Base-by-base conservation (phyloP, 345 rosid species). In the Gossypium turneri region DNA sequence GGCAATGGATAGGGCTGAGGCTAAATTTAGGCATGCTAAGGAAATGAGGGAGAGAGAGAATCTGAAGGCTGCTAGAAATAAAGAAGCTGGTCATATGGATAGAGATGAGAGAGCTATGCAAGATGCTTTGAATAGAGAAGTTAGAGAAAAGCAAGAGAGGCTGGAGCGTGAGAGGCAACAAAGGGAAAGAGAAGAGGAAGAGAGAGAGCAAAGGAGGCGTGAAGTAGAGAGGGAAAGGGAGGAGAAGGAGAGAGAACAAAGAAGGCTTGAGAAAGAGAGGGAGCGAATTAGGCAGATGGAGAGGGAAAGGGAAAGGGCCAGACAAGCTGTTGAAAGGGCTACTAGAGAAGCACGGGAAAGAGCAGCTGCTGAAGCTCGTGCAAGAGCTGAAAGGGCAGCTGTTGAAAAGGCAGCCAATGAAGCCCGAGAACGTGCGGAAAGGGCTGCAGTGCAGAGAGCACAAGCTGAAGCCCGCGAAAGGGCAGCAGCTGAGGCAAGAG, bases 381-480 rank as follows among this genome's bases (percentile, higher is more conserved):
- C 78, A 9, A 95, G 81, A 87, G 92, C 91, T 74, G 97, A 95
- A 81, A 89, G 94, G 84, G 93, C 96, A 78, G 94, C 97, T 83
- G 94, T 85, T 70, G 97, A 60, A 50, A 94, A 90, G 82, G 97
- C 72, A 68, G 65, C 90, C 70, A 77, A 92, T 16, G 96, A 85
- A 77, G 96, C 97, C 67, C 89, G 99, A 69, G 93, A 86, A 77
- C 93, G 99, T 45, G 91, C 99, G 9, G 98, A 86, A 83, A 87
- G 96, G 84, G 88, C 90, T 58, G 98, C 98, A 7, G 98, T 95
- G 76, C 94, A 87, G 76, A 89, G 99, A 86, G 99, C 87, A 19
- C 93, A 91, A 76, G 92, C 97, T 67, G 99, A 95, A 87, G 99
- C 98, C 66, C 96, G 98, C 81, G 97, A 91, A 84, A 89, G 98